Conservation (phyloP, 345 rosid species). For the Eucalyptus sideroxylon region DNA sequence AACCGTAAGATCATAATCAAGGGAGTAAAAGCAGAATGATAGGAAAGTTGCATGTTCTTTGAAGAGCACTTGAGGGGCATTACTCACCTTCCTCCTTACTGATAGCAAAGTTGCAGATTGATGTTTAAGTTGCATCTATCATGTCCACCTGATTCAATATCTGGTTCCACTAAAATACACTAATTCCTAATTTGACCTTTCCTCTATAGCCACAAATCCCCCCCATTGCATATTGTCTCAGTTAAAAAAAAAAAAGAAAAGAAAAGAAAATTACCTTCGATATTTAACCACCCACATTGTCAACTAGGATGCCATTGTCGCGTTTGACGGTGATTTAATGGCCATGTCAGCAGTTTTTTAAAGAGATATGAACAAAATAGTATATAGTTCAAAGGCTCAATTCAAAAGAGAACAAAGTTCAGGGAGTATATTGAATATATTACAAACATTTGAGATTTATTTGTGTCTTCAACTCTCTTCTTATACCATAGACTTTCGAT, state of each 20-base stretch:
- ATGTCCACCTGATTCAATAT: accelerated
- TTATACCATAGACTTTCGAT: background rate
- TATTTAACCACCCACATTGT: background rate
- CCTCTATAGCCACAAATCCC: background rate
- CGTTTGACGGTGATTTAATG: background rate
- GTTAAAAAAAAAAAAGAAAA: too few species aligned
- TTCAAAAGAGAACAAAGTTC: too few species aligned
- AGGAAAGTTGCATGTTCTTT: background rate
- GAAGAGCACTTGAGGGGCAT: background rate
- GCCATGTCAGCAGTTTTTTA: background rate
- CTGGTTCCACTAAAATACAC: background rate
- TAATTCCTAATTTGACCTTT: background rate
- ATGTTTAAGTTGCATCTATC: background rate
- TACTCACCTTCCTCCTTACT: background rate
- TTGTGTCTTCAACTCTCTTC: background rate
- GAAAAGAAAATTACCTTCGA: background rate
- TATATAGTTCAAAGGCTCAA: background rate
- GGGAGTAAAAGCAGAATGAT: background rate
- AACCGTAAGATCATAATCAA: background rate
- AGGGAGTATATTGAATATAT: too few species aligned
- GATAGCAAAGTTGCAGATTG: too few species aligned
- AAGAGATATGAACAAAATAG: background rate
- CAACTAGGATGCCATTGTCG: background rate
- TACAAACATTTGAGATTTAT: background rate
- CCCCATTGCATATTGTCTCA: background rate